Evolutionary conservation across 768 basidiomycete species (phyloP).

Genomic region (Amanita fuliginea): DNA sequence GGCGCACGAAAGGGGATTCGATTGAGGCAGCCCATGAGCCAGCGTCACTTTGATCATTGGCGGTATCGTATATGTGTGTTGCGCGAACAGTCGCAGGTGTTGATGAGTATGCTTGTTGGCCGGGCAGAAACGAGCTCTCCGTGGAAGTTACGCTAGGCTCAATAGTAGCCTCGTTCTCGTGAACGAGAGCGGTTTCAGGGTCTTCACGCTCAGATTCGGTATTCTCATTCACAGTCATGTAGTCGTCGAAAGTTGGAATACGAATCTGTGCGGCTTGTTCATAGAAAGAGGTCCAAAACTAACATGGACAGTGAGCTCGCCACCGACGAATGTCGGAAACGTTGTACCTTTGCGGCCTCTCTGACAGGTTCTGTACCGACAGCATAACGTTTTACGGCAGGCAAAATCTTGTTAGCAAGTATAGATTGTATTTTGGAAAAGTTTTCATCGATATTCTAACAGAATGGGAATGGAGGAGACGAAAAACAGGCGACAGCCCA

Average conservation of each 20-base stretch:
- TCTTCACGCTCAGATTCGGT: constrained; percentile 27
- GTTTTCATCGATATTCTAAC: constrained; percentile 83
- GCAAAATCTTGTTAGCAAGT: constrained; percentile 70
- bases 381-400: constrained; percentile 84
- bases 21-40: constrained; percentile 63
- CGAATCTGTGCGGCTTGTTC: constrained; percentile 86
- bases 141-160: constrained; percentile 39
- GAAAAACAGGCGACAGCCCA: constrained; percentile 15
- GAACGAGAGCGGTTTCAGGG: constrained; percentile 11
- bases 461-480: background rate
- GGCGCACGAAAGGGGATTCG: constrained; percentile 61
- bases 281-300: constrained; percentile 98
- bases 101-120: constrained; percentile 63
- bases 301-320: background rate
- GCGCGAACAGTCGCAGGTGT: constrained; percentile 53
- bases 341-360: constrained; percentile 78
- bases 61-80: constrained; percentile 25
- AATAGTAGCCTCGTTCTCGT: constrained; percentile 12
- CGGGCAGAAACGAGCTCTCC: constrained; percentile 68
- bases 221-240: constrained; percentile 43
- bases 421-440: constrained; percentile 85
- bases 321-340: too few species aligned
- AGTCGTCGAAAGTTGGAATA: constrained; percentile 64
- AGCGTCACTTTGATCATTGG: constrained; percentile 27
- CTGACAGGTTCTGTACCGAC: constrained; percentile 79